phyloP scores from a whole-genome alignment of 2,329 filamentous ascomycete species.

The Colletotrichum cordylinicola region DNA sequence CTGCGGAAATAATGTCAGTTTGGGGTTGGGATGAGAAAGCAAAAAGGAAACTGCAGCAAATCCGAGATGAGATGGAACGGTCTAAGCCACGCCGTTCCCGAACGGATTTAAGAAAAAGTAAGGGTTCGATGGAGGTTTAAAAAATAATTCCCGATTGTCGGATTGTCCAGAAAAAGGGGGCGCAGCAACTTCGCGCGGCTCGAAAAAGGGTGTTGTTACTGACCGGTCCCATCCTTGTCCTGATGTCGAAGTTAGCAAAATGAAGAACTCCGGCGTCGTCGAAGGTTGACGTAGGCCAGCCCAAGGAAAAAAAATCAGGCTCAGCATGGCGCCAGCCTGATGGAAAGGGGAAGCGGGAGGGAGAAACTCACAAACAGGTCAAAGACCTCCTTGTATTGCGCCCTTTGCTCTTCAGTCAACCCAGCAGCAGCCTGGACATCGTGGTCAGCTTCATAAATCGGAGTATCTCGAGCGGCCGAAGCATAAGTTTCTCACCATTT shows the following conservation, averaged over 20 bases:
- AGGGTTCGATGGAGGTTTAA: conserved; percentile 1
- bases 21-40: conserved; percentile 7
- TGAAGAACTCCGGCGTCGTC: neutral
- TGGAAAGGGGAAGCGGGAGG: neutral
- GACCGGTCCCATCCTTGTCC: conserved; percentile 92
- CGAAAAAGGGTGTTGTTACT: conserved; percentile 45
- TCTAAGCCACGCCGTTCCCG: conserved; percentile 6
- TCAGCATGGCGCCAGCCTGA: neutral
- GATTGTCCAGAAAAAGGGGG: neutral
- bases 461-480: neutral
- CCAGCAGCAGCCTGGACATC: conserved; percentile 1
- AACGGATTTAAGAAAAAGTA: neutral
- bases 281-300: neutral
- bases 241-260: conserved; percentile 45
- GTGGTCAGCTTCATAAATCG: neutral
- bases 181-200: neutral
- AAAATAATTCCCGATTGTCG: neutral
- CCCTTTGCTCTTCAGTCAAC: conserved; percentile 98
- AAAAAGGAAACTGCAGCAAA: neutral
- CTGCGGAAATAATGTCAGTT: conserved; percentile 49
- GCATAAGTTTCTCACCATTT: conserved; percentile 5
- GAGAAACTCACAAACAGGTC: conserved; percentile 90
- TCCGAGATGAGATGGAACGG: conserved; percentile 10
- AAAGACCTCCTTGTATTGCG: conserved; percentile 99
- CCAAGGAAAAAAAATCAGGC: neutral